phyloP scores from a whole-genome alignment of 2,329 filamentous ascomycete genomes.

The Clonostachys byssicola region DNA sequence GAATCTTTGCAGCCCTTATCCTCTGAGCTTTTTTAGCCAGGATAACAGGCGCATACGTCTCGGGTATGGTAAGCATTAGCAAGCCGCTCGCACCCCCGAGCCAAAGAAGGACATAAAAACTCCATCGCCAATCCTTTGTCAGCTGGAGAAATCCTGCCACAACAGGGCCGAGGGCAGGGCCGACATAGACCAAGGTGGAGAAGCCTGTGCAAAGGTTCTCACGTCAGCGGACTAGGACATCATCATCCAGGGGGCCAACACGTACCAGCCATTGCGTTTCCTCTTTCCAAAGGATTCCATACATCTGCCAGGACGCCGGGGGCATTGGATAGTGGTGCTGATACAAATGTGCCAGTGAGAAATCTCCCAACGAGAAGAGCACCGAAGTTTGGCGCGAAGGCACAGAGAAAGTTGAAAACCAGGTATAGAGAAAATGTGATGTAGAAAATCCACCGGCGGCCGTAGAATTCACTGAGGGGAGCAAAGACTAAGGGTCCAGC shows the following conservation, averaged over 20 bases:
- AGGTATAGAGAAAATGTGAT: slow-evolving; percentile 42
- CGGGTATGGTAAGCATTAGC: slow-evolving; percentile 53
- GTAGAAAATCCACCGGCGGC: slow-evolving; percentile 48
- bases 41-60: slow-evolving; percentile 47
- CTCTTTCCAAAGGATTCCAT: slow-evolving; percentile 45
- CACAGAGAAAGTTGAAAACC: slow-evolving; percentile 47
- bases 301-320: slow-evolving; percentile 50
- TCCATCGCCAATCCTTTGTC: slow-evolving; percentile 50
- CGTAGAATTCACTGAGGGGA: slow-evolving; percentile 53
- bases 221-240: too few relatives aligned
- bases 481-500: slow-evolving; percentile 55
- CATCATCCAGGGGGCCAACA: too few relatives aligned
- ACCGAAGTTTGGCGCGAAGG: slow-evolving; percentile 49
- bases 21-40: slow-evolving; percentile 48
- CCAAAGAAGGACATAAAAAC: slow-evolving; percentile 41
- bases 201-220: slow-evolving; percentile 24
- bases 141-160: slow-evolving; percentile 52
- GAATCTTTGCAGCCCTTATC: slow-evolving; percentile 40
- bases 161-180: slow-evolving; percentile 48
- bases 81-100: slow-evolving; percentile 29
- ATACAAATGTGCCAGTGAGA: slow-evolving; percentile 49
- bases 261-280: slow-evolving; percentile 42
- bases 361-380: slow-evolving; percentile 49
- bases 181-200: slow-evolving; percentile 46
- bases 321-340: slow-evolving; percentile 40